phyloP scores from a whole-genome alignment of 805 yeast species.

The Candida lessepsii region DNA sequence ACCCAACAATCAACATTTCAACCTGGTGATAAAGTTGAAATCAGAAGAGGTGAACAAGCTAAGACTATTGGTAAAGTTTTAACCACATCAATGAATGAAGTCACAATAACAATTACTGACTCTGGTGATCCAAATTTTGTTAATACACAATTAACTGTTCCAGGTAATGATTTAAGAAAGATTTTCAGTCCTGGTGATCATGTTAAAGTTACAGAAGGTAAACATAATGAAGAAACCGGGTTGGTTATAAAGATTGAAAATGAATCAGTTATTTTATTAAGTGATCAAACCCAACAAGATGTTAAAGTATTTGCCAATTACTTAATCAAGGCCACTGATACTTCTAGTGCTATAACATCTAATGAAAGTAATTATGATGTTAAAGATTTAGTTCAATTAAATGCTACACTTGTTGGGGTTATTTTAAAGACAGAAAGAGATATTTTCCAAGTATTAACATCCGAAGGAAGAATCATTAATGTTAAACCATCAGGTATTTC shows the following conservation, averaged over 20 bases:
- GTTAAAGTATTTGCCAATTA: slow-evolving; percentile 91
- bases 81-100: slow-evolving; percentile 57
- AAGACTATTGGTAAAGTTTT: slow-evolving; percentile 81
- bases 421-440: slow-evolving; percentile 89
- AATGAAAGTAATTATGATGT: slow-evolving; percentile 78
- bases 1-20: slow-evolving; percentile 56
- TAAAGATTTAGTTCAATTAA: slow-evolving; percentile 86
- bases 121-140: slow-evolving; percentile 56
- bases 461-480: slow-evolving; percentile 73
- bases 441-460: slow-evolving; percentile 72
- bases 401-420: slow-evolving; percentile 84
- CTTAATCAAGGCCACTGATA: slow-evolving; percentile 86
- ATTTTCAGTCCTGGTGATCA: slow-evolving; percentile 91
- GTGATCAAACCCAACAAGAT: slow-evolving; percentile 86
- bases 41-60: slow-evolving; percentile 89
- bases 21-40: slow-evolving; percentile 92
- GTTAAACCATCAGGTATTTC: slow-evolving; percentile 82
- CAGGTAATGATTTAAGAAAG: slow-evolving; percentile 78
- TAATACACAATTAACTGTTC: slow-evolving; percentile 71
- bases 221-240: slow-evolving; percentile 92
- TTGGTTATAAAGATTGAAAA: slow-evolving; percentile 78
- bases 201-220: slow-evolving; percentile 88
- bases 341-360: slow-evolving; percentile 54
- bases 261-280: slow-evolving; percentile 84
- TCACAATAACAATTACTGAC: slow-evolving; percentile 49